Conservation (phyloP, 2,329 filamentous ascomycete species). For the Hymenoscyphus albidus region DNA sequence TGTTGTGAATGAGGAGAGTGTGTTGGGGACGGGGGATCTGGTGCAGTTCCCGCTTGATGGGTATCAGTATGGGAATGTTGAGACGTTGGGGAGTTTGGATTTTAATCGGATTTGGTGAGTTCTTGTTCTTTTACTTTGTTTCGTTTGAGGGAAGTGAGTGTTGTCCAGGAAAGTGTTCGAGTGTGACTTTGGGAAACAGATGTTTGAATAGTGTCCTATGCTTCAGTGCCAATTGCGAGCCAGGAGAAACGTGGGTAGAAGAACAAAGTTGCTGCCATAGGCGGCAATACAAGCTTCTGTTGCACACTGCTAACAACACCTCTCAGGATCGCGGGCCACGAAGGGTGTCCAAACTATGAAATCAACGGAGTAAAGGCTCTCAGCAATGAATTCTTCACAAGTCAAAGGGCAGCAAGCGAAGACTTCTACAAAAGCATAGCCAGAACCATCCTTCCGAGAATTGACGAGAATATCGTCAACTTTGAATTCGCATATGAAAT, state of each 20-base stretch:
- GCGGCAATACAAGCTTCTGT: neutral
- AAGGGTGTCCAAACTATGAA: constrained; percentile 25
- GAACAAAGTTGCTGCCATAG: neutral
- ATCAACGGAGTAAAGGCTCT: constrained; percentile 15
- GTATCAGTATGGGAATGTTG: constrained; percentile 74
- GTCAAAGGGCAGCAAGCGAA: constrained; percentile 9
- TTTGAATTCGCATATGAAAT: constrained; percentile 50
- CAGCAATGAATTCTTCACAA: constrained; percentile 9
- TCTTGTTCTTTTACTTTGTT: neutral
- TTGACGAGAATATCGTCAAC: constrained; percentile 21
- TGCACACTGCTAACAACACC: constrained; percentile 3
- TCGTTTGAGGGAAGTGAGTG: neutral
- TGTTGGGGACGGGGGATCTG: constrained; percentile 55
- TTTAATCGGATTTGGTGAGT: constrained; percentile 45
- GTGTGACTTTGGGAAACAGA: neutral
- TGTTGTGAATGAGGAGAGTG: constrained; percentile 37
- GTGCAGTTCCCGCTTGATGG: constrained; percentile 67
- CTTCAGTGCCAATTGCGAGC: neutral
- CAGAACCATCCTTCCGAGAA: constrained; percentile 20
- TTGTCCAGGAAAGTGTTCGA: too few relatives aligned
- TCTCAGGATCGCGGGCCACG: constrained; percentile 27
- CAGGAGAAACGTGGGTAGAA: neutral
- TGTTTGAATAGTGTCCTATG: neutral
- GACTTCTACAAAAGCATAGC: constrained; percentile 27
- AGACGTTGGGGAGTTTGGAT: constrained; percentile 46